Conservation (phyloP, 1,284 basidiomycete genomes). For the Papiliotrema nemorosa region DNA sequence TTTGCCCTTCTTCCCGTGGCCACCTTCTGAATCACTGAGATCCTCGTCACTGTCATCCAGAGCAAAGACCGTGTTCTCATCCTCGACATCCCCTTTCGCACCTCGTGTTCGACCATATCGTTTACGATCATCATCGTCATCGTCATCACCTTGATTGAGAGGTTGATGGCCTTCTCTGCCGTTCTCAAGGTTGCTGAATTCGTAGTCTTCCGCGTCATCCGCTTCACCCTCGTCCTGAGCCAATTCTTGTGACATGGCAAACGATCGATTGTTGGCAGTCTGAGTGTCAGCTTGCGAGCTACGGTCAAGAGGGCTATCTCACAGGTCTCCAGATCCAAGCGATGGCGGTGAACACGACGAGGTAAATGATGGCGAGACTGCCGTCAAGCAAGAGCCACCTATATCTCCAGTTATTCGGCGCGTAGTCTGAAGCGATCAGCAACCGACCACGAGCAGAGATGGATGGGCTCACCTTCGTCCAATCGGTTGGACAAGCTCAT, state of each 20-base stretch:
- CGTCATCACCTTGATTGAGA: conserved; percentile 21
- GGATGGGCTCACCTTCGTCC: conserved; percentile 65
- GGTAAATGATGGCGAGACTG: conserved; percentile 83
- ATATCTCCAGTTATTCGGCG: conserved; percentile 85
- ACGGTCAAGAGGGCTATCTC: conserved; percentile 11
- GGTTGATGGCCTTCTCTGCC: conserved; percentile 26
- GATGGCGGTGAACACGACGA: conserved; percentile 73
- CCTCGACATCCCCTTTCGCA: conserved; percentile 49
- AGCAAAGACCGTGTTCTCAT: conserved; percentile 82
- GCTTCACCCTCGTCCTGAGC: conserved; percentile 79
- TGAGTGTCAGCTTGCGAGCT: conserved; percentile 12
- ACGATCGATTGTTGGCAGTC: conserved; percentile 85
- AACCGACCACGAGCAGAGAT: background rate
- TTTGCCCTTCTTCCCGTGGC: conserved; percentile 1
- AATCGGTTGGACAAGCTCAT: conserved; percentile 85
- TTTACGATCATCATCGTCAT: conserved; percentile 49
- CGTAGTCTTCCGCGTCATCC: conserved; percentile 82
- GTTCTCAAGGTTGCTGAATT: conserved; percentile 68
- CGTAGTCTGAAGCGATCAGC: conserved; percentile 65
- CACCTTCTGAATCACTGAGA: conserved; percentile 27
- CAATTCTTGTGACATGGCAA: conserved; percentile 54
- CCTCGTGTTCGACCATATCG: conserved; percentile 13
- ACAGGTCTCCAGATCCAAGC: conserved; percentile 87
- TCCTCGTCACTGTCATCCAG: conserved; percentile 73
- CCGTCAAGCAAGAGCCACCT: conserved; percentile 97